Percentiles rank a stretch among this genome's conserved stretches.
Evolutionary conservation across 176 grass and related monocot species (phyloP).

Genomic region (Puccinellia tenuiflora): DNA sequence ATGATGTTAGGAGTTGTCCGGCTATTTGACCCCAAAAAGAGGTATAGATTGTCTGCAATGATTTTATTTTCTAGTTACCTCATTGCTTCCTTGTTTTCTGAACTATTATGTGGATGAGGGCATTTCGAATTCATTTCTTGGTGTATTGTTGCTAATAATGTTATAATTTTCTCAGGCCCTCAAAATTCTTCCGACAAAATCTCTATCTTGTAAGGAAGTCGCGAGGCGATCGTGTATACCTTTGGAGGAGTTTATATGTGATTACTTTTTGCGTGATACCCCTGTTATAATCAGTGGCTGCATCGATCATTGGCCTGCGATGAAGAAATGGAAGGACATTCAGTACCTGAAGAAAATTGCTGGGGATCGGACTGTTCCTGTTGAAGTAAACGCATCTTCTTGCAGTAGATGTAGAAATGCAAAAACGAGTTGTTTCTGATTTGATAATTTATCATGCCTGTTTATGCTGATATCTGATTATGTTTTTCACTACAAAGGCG

Average conservation of each 20-base stretch:
- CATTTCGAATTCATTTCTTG: neutral
- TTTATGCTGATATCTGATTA: neutral
- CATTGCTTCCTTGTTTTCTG: neutral
- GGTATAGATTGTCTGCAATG: neutral
- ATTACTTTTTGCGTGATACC: slow-evolving; percentile 60
- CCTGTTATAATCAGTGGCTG: slow-evolving; percentile 81
- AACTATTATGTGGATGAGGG: neutral
- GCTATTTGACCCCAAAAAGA: neutral
- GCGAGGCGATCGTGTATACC: slow-evolving; percentile 50
- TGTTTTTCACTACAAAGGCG: neutral
- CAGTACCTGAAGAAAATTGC: slow-evolving; percentile 82
- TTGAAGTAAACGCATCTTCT: slow-evolving; percentile 68
- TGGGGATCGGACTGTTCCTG: slow-evolving; percentile 90
- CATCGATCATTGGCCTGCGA: slow-evolving; percentile 86
- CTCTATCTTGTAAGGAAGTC: slow-evolving; percentile 66
- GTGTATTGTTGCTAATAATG: neutral
- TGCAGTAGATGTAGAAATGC: neutral
- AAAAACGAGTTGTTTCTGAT: neutral
- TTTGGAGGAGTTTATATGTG: slow-evolving; percentile 85
- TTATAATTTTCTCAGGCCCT: slow-evolving; percentile 43
- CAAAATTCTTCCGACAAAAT: slow-evolving; percentile 53
- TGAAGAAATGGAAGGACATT: slow-evolving; percentile 85
- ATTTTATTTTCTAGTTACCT: neutral
- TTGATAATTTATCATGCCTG: neutral
- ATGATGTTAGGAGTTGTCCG: neutral